Conservation (phyloP, 1,284 basidiomycete species). For the Meira miltonrushii region DNA sequence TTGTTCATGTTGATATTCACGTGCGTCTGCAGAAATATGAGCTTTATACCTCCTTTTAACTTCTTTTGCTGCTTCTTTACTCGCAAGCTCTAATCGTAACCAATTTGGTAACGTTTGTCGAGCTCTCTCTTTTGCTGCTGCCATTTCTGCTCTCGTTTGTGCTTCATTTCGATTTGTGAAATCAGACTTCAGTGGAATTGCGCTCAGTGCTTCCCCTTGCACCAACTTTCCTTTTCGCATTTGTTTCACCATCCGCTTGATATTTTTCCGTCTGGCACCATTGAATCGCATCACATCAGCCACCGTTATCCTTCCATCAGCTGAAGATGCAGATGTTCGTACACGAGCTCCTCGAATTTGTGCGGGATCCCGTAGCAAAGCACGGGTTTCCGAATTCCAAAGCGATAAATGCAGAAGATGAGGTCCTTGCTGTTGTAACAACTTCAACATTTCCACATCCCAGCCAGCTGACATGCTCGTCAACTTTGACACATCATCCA, state of each 20-base stretch:
- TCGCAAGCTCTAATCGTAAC: slow-evolving; percentile 38
- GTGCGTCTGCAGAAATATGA: slow-evolving; percentile 20
- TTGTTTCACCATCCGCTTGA: neutral
- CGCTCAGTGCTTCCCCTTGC: neutral
- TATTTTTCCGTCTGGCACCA: slow-evolving; percentile 3
- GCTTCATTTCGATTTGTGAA: slow-evolving; percentile 3
- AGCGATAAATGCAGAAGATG: slow-evolving; percentile 38
- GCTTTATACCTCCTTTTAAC: slow-evolving; percentile 38
- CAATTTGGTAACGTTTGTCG: slow-evolving; percentile 41
- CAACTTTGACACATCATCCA: slow-evolving; percentile 24
- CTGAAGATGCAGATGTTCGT: slow-evolving; percentile 23
- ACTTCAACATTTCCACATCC: slow-evolving; percentile 43
- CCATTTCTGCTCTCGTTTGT: slow-evolving; percentile 9
- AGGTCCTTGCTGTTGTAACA: slow-evolving; percentile 44
- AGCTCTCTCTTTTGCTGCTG: slow-evolving; percentile 12
- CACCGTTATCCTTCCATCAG: slow-evolving; percentile 20
- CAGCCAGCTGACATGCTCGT: slow-evolving; percentile 46
- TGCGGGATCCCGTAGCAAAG: slow-evolving; percentile 43
- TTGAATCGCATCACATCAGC: slow-evolving; percentile 12
- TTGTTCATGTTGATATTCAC: slow-evolving; percentile 8
- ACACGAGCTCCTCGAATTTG: slow-evolving; percentile 27
- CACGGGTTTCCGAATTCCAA: slow-evolving; percentile 45
- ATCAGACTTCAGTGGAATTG: neutral
- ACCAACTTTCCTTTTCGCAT: neutral
- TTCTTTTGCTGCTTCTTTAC: slow-evolving; percentile 20